phyloP scores from a whole-genome alignment of 2,329 filamentous ascomycete species.

The Fusarium austroafricanum region DNA sequence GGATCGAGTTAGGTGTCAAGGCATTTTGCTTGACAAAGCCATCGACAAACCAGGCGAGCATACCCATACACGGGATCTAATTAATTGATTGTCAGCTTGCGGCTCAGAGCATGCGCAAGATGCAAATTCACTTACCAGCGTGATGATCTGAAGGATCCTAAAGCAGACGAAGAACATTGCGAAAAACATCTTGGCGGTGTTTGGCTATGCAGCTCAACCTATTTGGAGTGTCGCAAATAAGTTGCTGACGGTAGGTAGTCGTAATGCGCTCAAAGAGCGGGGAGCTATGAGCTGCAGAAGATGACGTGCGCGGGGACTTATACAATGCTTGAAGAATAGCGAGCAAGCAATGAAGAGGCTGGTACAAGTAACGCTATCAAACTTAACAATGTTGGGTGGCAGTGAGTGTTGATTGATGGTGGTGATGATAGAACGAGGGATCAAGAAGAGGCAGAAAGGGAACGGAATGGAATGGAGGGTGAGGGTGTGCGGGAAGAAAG shows the following conservation, averaged over 20 bases:
- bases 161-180: slow-evolving; percentile 72
- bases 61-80: slow-evolving; percentile 73
- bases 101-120: not conserved
- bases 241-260: not conserved
- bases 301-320: slow-evolving; percentile 23
- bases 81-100: slow-evolving; percentile 5
- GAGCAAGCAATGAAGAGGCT: too few species aligned
- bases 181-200: slow-evolving; percentile 66
- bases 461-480: slow-evolving; percentile 2
- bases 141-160: slow-evolving; percentile 71
- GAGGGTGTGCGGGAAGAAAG: slow-evolving; percentile 30
- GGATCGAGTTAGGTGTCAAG: slow-evolving; percentile 71
- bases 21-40: slow-evolving; percentile 66
- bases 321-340: not conserved
- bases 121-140: slow-evolving; percentile 61
- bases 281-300: not conserved
- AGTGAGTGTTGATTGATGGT: slow-evolving; percentile 12
- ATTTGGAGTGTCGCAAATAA: not conserved
- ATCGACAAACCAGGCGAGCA: slow-evolving; percentile 75
- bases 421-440: slow-evolving; percentile 4
- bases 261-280: slow-evolving; percentile 6
- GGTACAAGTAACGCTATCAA: not conserved
- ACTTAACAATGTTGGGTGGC: not conserved
- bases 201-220: slow-evolving; percentile 2
- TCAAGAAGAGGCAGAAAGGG: not conserved